These are phyloP conservation scores for Fusarium beomiforme DNA, from an alignment of 2,329 filamentous ascomycete species.

Conservation along the genomic window DNA sequence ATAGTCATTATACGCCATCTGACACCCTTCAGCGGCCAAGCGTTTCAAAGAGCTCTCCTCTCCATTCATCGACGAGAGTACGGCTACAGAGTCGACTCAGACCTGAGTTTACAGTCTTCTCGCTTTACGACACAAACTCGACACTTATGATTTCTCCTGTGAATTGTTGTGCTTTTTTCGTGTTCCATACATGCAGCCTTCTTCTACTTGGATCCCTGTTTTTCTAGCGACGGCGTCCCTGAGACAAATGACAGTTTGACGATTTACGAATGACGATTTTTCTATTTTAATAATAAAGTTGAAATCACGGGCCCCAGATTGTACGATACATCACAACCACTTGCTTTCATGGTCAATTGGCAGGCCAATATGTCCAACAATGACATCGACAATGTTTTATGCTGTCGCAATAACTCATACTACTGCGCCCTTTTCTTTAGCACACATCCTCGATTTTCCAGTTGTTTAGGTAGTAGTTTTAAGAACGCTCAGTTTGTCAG, in stretches of 20 bases:
- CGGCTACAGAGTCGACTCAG: slow-evolving; percentile 24
- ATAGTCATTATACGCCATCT: background rate
- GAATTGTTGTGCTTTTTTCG: background rate
- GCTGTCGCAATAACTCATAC: slow-evolving; percentile 25
- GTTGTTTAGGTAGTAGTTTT: slow-evolving; percentile 32
- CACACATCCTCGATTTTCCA: slow-evolving; percentile 9
- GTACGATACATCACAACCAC: slow-evolving; percentile 34
- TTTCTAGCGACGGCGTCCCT: slow-evolving; percentile 32
- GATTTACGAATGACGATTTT: slow-evolving; percentile 42
- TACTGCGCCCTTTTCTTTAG: slow-evolving; percentile 4
- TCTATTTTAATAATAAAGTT: slow-evolving; percentile 24
- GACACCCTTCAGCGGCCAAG: slow-evolving; percentile 36
- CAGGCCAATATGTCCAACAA: slow-evolving; percentile 7
- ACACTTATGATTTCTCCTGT: background rate
- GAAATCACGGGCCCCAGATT: slow-evolving; percentile 35
- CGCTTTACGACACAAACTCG: background rate
- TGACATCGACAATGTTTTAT: slow-evolving; percentile 24
- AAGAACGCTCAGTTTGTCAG: slow-evolving; percentile 44
- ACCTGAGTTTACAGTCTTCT: background rate
- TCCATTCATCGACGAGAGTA: slow-evolving; percentile 33
- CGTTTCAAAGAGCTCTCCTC: slow-evolving; percentile 56
- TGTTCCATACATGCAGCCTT: slow-evolving; percentile 26
- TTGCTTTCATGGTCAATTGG: slow-evolving; percentile 21
- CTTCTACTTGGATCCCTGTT: slow-evolving; percentile 25
- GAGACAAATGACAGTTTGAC: slow-evolving; percentile 31